Conservation (phyloP, 495 filamentous ascomycete species). For the Terfezia claveryi region DNA sequence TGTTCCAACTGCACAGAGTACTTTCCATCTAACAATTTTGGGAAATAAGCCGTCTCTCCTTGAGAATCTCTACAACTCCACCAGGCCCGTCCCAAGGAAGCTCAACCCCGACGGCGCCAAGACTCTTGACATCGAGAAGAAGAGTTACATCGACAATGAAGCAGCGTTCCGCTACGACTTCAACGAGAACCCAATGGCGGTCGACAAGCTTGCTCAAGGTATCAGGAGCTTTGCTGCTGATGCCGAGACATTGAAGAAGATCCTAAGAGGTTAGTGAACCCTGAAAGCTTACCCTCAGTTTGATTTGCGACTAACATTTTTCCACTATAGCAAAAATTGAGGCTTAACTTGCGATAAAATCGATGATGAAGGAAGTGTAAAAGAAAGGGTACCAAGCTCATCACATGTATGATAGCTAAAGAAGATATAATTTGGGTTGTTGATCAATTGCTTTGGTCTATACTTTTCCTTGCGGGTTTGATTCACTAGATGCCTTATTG, state of each 20-base stretch:
- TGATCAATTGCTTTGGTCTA: no score
- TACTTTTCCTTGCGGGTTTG: no score
- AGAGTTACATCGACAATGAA: conserved; percentile 78
- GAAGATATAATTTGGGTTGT: no score
- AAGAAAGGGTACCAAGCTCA: no score
- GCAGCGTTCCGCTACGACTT: conserved; percentile 89
- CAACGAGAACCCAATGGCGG: conserved; percentile 98
- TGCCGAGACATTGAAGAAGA: conserved; percentile 77
- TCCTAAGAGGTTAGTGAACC: conserved; percentile 30
- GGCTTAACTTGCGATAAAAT: no score
- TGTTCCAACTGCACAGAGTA: background rate
- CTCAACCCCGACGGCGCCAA: conserved; percentile 46
- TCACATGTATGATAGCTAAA: no score
- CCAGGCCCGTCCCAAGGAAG: conserved; percentile 69
- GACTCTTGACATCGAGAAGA: conserved; percentile 58
- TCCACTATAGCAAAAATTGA: no score
- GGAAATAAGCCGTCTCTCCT: conserved; percentile 58
- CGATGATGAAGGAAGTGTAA: no score
- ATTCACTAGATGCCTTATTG: no score
- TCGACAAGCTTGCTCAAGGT: conserved; percentile 95
- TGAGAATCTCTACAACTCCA: conserved; percentile 75
- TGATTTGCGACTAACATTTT: no score
- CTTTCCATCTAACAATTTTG: background rate
- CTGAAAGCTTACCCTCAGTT: no score
- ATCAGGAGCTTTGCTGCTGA: conserved; percentile 98